Base-by-base conservation (phyloP, 805 yeast genomes). In the Huiozyma naganishii region DNA sequence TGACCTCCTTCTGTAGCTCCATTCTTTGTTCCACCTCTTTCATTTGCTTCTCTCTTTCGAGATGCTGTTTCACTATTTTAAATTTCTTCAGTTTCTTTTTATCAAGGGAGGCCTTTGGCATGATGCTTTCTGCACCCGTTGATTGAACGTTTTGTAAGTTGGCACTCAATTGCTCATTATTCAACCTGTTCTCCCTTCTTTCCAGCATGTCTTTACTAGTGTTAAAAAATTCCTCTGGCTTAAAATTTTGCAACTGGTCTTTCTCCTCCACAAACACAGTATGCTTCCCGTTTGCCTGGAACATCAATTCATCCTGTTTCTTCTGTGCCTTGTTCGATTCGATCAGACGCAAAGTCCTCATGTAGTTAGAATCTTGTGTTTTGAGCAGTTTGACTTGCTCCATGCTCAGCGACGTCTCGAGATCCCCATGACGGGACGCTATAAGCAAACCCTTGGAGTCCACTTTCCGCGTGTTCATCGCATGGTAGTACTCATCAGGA, bases 401-500 rank as follows among this genome's bases (percentile, higher is more conserved):
- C 40, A 73, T 73, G 7, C 78, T 66, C 43, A 88, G 64, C 30
- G 69, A 68, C 29, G 48, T 43, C 27, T 56, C 59, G 51, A 76
- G 83, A 13, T 76, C 83, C 41, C 62, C 65, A 37, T 49, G 59
- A 48, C 95, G 71, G 23, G 84, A 85, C 1, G 79, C 67, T 8
- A 83, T 61, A 40, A 83, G 56, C 7, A 84, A 71, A 1, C 97
- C 97, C 8, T 73, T 68, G 2, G 70, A 66, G 50, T 87, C 95
- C 5, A 92, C 78, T 54, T 71, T 73, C 47, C 71, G 69, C 10
- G 73, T 70, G 30, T 80, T 76, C 98, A 92, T 92, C 17, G 87
- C 92, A 75, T 87, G 95, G 64, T 90, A 88, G 67, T 83, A 92
- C 64, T 92, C 98, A 72, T 92, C 98, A 11, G 94, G 95, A 60